Conservation (phyloP, 305 asterid species). For the Vinca major region DNA sequence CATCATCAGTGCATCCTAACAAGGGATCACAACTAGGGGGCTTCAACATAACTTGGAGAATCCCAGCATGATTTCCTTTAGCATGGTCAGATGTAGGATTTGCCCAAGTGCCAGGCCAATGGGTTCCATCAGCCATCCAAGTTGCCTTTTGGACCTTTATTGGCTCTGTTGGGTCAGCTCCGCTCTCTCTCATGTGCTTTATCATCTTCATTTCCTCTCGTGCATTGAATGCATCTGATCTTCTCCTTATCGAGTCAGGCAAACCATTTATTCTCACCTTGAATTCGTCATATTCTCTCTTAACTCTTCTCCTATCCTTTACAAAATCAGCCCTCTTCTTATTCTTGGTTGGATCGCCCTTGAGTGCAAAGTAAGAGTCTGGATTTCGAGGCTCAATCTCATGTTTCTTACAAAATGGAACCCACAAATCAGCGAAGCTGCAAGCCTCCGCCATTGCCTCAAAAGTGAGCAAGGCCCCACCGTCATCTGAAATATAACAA, state of each 20-base stretch:
- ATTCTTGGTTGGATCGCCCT: constrained; percentile 43
- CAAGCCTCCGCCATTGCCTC: constrained; percentile 56
- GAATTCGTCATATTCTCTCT: constrained; percentile 46
- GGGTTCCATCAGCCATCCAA: constrained; percentile 56
- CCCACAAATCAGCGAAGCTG: constrained; percentile 52
- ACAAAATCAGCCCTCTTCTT: constrained; percentile 43
- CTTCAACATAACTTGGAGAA: constrained; percentile 46
- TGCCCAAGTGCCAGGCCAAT: constrained; percentile 47
- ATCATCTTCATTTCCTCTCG: constrained; percentile 45
- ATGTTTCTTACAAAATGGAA: constrained; percentile 61
- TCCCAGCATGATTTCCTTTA: constrained; percentile 45
- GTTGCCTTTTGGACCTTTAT: constrained; percentile 38
- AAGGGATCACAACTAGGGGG: constrained; percentile 41
- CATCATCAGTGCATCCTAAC: constrained; percentile 29
- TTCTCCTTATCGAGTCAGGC: constrained; percentile 37
- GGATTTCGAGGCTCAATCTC: constrained; percentile 53
- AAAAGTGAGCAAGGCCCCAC: constrained; percentile 50
- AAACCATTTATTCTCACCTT: constrained; percentile 42
- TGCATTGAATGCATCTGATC: constrained; percentile 45
- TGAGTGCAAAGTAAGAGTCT: constrained; percentile 42
- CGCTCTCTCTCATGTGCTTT: constrained; percentile 36
- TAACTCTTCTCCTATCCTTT: constrained; percentile 37
- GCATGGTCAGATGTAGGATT: constrained; percentile 28
- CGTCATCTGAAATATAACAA: constrained; percentile 62
- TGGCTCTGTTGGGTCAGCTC: constrained; percentile 32